Conservation (phyloP, 2,329 filamentous ascomycete species). For the Thermoascus crustaceus region DNA sequence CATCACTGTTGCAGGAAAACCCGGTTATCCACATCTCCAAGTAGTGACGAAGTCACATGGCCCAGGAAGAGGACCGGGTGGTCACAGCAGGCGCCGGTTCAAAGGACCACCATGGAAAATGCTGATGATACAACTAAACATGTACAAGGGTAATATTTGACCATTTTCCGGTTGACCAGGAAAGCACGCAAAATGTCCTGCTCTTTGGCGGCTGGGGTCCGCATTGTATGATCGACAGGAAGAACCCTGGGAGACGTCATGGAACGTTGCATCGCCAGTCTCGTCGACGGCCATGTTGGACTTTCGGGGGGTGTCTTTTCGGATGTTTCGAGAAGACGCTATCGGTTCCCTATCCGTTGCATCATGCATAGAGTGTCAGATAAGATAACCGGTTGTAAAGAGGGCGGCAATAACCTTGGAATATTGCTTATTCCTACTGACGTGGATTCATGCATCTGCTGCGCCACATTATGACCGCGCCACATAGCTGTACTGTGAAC, state of each 20-base stretch:
- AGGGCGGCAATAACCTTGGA: background rate
- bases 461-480: too few relatives aligned
- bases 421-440: too few relatives aligned
- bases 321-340: background rate
- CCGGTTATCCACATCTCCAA: background rate
- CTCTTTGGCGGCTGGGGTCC: background rate
- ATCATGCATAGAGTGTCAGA: background rate
- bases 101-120: too few relatives aligned
- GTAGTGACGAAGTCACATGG: background rate
- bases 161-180: too few relatives aligned
- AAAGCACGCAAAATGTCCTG: background rate
- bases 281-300: background rate
- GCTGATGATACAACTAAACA: too few relatives aligned
- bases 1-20: background rate
- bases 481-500: too few relatives aligned
- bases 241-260: background rate
- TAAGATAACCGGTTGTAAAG: too few relatives aligned
- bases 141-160: too few relatives aligned
- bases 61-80: background rate
- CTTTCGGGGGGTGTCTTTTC: background rate
- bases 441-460: too few relatives aligned
- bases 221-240: constrained; percentile 1
- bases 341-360: too few relatives aligned
- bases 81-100: constrained; percentile 1
- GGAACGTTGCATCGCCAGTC: constrained; percentile 1